Percentiles rank a stretch among this genome's conserved stretches.
These are phyloP conservation scores for Fusarium anthophilum DNA, from an alignment of 2,329 filamentous ascomycete species.

Conservation along the genomic window DNA sequence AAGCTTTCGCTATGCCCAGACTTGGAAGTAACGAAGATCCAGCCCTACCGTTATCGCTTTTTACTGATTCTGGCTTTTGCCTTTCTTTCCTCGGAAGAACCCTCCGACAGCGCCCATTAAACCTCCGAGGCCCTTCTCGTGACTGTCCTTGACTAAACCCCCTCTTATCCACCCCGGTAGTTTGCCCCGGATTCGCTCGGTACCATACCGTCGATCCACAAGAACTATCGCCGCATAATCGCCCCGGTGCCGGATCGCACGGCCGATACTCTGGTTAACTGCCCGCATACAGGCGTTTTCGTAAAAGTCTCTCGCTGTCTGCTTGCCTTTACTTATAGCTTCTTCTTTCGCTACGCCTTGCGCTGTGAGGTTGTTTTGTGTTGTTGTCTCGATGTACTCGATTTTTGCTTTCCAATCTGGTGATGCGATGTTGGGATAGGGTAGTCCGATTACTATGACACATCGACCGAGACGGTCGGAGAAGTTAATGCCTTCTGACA, in stretches of 20 bases:
- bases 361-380: conserved; percentile 49
- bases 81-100: conserved; percentile 66
- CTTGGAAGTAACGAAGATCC: not conserved
- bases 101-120: conserved; percentile 66
- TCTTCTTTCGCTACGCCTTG: conserved; percentile 38
- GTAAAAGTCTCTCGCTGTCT: conserved; percentile 80
- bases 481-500: conserved; percentile 99
- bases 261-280: conserved; percentile 95
- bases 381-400: conserved; percentile 79
- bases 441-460: conserved; percentile 90
- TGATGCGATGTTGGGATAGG: conserved; percentile 89
- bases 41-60: not conserved
- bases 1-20: conserved; percentile 2
- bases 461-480: conserved; percentile 88
- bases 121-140: conserved; percentile 62
- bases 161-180: conserved; percentile 88
- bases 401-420: conserved; percentile 94
- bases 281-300: conserved; percentile 97
- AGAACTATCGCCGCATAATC: conserved; percentile 94
- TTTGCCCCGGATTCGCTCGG: conserved; percentile 77
- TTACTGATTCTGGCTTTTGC: conserved; percentile 5
- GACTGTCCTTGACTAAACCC: conserved; percentile 65
- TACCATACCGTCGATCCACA: conserved; percentile 82
- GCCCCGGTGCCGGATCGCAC: conserved; percentile 85
- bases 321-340: conserved; percentile 53